Evolutionary conservation across 108 stramenopile genomes (phyloP), one percentile per base, ranked within the genome.

Genomic region (Discostella stelligeroides): DNA sequence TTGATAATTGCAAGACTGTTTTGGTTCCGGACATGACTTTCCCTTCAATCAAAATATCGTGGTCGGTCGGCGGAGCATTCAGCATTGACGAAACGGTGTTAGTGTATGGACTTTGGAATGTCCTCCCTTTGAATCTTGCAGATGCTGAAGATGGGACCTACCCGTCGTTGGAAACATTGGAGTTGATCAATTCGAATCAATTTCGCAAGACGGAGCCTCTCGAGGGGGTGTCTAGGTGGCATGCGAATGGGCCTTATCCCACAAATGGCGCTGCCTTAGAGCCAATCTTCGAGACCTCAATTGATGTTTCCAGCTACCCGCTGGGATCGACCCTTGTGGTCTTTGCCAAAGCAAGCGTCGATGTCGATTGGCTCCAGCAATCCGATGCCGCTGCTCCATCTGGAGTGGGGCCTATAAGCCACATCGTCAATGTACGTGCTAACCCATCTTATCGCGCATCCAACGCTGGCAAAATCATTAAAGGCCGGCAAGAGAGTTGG

Each of bases 51-150:
- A 67, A 68, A 53, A 46, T 91, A 23, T 63, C 82, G 21, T 91
- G 88, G 86, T 84, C 85, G 23, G 90, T 91, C 7, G 86, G 88
- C 25, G 90, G 90, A 5, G 56, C 76, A 18, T 84, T 91, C 41
- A 63, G 70, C 18, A 84, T 91, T 59, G 86, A 87, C 60, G 6
- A 45, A 13, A 87, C 84, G 17, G 72, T 60, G 38, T 18, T 85
- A 20, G 55, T 82, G 9, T 61, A 53, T 62, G 85, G 75, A 12
- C 63, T 58, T 42, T 80, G 80, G 76, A 73, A 82, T 40, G 39
- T 50, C 8, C 71, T 84, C 15, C 59, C 76, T 21, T n/a, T 47
- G 17, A 57, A 65, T 34, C 56, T 83, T 13, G 69, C 61, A 6
- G 75, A 68, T 45, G 51, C 34, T 40, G 45, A 15, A 13, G 55